These are phyloP conservation scores for Musa schizocarpa DNA, from an alignment of 176 grass and related monocot genomes.

Conservation along the genomic window DNA sequence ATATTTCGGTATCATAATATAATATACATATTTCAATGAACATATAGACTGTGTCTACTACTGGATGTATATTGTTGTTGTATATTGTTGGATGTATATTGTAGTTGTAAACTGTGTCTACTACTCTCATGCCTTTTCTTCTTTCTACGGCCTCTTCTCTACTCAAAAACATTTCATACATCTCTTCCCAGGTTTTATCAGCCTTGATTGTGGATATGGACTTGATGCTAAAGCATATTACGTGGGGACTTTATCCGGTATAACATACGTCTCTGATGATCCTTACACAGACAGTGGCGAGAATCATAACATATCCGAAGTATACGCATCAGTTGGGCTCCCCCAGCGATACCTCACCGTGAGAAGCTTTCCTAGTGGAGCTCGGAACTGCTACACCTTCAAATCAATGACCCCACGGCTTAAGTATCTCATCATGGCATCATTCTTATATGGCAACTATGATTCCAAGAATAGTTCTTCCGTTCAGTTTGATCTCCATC, in stretches of 20 bases:
- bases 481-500: constrained; percentile 1
- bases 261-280: not conserved
- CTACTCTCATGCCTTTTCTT: too few relatives aligned
- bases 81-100: too few relatives aligned
- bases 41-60: too few relatives aligned
- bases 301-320: not conserved
- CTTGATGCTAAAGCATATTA: not conserved
- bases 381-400: constrained; percentile 20
- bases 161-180: not conserved
- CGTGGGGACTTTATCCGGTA: not conserved
- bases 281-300: constrained; percentile 1
- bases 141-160: too few relatives aligned
- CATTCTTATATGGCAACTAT: constrained; percentile 18
- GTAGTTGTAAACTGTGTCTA: too few relatives aligned
- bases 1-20: too few relatives aligned
- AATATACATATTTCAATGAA: too few relatives aligned
- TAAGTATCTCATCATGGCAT: constrained; percentile 10
- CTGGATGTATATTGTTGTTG: too few relatives aligned
- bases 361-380: constrained; percentile 10
- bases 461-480: not conserved
- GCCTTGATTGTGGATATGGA: constrained; percentile 19
- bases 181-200: constrained; percentile 9
- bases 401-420: not conserved
- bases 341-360: not conserved
- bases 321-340: not conserved